Evolutionary conservation across 768 basidiomycete genomes (phyloP), one percentile per base, ranked within the genome.

Genomic region (Coprinopsis strossmayeri): DNA sequence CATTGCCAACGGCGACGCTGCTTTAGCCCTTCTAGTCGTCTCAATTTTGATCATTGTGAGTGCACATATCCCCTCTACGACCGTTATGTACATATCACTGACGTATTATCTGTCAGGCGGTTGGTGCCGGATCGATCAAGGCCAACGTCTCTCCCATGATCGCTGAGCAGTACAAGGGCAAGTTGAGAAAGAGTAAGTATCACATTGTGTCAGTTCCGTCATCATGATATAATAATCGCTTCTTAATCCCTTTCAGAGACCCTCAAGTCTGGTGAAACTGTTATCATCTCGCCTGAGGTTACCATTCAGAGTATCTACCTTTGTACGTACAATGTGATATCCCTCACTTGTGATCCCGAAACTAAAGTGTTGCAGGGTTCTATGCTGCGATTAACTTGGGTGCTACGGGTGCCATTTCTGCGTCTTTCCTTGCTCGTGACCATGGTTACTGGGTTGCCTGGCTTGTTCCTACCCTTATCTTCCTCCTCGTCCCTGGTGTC

Each of bases 121-220:
- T 61, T 24, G 61, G 61, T 12, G 45, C 44, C 49, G 67, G 76
- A 20, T 62, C 63, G 12, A 77, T 79, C 67, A 78, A 79, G 66
- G 62, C 72, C 18, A 79, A 77, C 53, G 73, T 81, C 27, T 71
- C 73, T 0, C 78, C 78, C 25, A 70, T 82, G 65, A 73, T 81
- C 51, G 80, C 80, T 27, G 80, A 82, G 49, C 79, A 82, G 55
- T 74, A 76, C 55, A 69, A 61, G 10, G 74, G 74, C 5, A 72
- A 69, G 49, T 57, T 74, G 49, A 69, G 70, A 37, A 74, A 77
- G 54, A 64, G 67, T 69, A 26, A 34, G 55, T 26, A n/a, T n/a
- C n/a, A n/a, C n/a, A n/a, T n/a, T n/a, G n/a, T n/a, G n/a, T 11
- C 3, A 30, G 18, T 10, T 17, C 13, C 17, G 3, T 34, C 12